Percentiles rank a stretch among this genome's conserved stretches.
Evolutionary conservation across 441 rosid genomes (phyloP).

Genomic region (Gossypium gossypioides): DNA sequence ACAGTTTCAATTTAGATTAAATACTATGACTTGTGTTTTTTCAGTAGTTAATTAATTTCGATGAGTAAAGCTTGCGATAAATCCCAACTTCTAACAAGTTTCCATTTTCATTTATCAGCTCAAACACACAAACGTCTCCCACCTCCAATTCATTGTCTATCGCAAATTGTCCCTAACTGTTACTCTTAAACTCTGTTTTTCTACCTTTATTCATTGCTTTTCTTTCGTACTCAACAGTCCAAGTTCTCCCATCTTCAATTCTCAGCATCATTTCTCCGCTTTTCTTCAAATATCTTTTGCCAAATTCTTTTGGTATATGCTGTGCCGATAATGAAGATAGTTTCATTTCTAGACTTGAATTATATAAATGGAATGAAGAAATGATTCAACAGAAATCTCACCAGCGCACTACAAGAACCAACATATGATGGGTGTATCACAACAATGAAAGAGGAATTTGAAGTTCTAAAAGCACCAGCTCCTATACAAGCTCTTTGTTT

Average conservation of each 20-base stretch:
- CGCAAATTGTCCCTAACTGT: slow-evolving; percentile 17
- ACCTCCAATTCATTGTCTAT: slow-evolving; percentile 13
- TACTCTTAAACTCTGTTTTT: not conserved
- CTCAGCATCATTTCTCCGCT: slow-evolving; percentile 1
- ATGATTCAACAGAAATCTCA: not conserved
- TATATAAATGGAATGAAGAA: not conserved
- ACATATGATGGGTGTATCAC: slow-evolving; percentile 13
- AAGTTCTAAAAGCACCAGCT: slow-evolving; percentile 12
- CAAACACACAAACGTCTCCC: slow-evolving; percentile 26
- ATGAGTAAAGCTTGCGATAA: not conserved
- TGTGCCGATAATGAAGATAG: not conserved
- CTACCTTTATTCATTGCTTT: accelerated
- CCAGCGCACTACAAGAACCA: not conserved
- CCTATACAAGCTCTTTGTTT: not conserved
- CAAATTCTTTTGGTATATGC: slow-evolving; percentile 10
- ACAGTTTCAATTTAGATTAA: not conserved
- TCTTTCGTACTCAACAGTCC: not conserved
- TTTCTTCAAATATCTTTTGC: not conserved
- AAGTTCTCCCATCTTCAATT: slow-evolving; percentile 18
- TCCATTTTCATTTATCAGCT: slow-evolving; percentile 1
- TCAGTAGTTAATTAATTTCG: not conserved
- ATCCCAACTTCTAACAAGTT: not conserved
- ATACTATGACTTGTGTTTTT: too few species aligned
- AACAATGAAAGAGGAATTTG: slow-evolving; percentile 14
- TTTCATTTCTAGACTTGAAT: not conserved